Evolutionary conservation across 352 stramenopile genomes (phyloP), one percentile per base, ranked within the genome.

Genomic region (Phytophthora syringae): DNA sequence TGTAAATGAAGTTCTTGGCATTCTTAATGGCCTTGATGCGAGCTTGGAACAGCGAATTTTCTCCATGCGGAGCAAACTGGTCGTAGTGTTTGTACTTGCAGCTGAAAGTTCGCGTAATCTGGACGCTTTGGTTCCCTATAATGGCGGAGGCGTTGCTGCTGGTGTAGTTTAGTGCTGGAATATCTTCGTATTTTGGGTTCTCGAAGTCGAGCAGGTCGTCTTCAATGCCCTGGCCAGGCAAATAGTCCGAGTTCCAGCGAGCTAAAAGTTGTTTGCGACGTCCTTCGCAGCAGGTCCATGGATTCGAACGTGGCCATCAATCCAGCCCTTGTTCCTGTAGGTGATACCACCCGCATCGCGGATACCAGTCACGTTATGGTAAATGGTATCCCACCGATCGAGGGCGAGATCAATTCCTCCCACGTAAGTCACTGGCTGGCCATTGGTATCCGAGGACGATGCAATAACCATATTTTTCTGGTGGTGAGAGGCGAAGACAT

Each of bases 301-400:
- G 16, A 90, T 72, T 2, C 78, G 69, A 30, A 86, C 48, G 12
- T 84, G 70, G 0, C 71, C 74, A 36, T 92, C 84, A 7, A 90
- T 43, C 81, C 81, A 92, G 9, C 81, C 81, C 24, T 85, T 59
- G 27, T 76, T 77, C 11, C 58, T 40, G 53, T 67, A 68, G 4
- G 74, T 69, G 50, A 88, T 79, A n/a, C 63, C 62, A 25, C 58
- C 60, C 0, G 43, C 50, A 6, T 73, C 44, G 0, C 82, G 73
- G 50, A 90, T 47, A 2, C 54, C 61, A 2, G 77, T 61, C 25
- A 76, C 53, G 66, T 89, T 72, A 57, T 90, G 82, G 16, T 64
- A 53, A n/a, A 77, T 70, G 12, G 78, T 88, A 57, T 90, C 79
- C 80, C 83, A 92, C 7, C 83, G 83, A 28, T 90, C 73, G 22